Conservation (phyloP, 148 eudicot genomes). For the Euryodendron excelsum region DNA sequence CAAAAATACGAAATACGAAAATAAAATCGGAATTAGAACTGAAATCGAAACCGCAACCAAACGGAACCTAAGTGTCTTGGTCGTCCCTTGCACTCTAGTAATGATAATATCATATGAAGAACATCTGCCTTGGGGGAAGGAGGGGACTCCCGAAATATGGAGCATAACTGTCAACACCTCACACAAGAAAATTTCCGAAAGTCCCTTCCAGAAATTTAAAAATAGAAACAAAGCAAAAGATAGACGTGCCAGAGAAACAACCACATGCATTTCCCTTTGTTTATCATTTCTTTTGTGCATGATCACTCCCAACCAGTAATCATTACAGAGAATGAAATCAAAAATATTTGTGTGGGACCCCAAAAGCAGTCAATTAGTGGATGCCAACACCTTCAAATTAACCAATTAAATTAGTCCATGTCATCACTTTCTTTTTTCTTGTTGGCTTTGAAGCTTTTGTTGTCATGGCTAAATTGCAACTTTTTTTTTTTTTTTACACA, state of each 20-base stretch:
- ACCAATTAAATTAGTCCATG: slow-evolving; percentile 8
- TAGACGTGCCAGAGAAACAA: slow-evolving; percentile 27
- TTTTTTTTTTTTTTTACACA: not conserved
- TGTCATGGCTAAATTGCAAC: not conserved
- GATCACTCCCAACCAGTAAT: slow-evolving; percentile 27
- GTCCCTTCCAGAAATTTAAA: not conserved
- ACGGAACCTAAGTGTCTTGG: too few species aligned
- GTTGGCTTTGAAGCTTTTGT: not conserved
- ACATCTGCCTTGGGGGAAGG: not conserved
- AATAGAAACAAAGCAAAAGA: not conserved
- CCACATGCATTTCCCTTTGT: slow-evolving; percentile 48
- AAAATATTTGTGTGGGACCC: slow-evolving; percentile 9
- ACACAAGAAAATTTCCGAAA: slow-evolving; percentile 8
- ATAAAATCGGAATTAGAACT: too few species aligned
- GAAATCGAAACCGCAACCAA: too few species aligned
- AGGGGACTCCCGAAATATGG: slow-evolving; percentile 15
- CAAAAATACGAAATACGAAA: too few species aligned
- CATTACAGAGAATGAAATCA: slow-evolving; percentile 30
- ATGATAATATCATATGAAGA: too few species aligned
- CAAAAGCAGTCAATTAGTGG: slow-evolving; percentile 12
- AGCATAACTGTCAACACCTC: slow-evolving; percentile 17
- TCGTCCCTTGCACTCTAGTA: too few species aligned
- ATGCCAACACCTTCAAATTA: slow-evolving; percentile 14
- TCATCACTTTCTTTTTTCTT: not conserved
- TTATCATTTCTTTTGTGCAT: slow-evolving; percentile 21